Base-by-base conservation (phyloP, 371 early-diverging fungal genomes). In the Mortierella sp. region DNA sequence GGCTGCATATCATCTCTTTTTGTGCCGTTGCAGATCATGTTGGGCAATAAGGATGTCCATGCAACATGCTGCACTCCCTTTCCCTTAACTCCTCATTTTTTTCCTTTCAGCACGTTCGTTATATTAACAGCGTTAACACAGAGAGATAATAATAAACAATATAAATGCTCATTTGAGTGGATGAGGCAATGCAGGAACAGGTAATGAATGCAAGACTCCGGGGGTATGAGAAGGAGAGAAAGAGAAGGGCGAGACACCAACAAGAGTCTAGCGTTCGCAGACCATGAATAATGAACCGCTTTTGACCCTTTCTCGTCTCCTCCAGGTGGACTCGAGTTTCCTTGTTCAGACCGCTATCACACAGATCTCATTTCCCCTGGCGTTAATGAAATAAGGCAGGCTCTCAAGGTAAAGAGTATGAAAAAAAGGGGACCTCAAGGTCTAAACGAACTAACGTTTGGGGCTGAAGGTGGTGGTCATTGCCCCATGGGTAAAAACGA, bases 321-420 rank as follows among this genome's bases (percentile, higher is more conserved):
- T 58, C 58, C 61, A 61, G 37, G 61, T 61, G 61, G 61, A 37
- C 61, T 61, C 37, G 22, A 58, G 58, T 58, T 58, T 31, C 58
- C 58, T 58, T 34, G 58, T 19, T 58, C 58, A 34, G 58, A 58
- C 16, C 58, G 13, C 2, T 7, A 19, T 16, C 4, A n/a, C n/a
- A n/a, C 29, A 14, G 8, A 26, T 41, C 22, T 26, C 10, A 52
- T 52, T 52, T 4, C 58, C 61, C 61, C 61, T 61, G 37, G 34
- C 37, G 6, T 34, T 34, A n/a, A 34, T 61, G 61, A 31, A 61
- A 61, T 52, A 48, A 61, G 8, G 2, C 37, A 61, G 61, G 61
- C 61, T 61, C 61, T 61, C 61, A 61, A 61, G 58, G 19, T 6
- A 31, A 16, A 14, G 19, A 13, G 19, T 14, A 61, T 26, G 52